Evolutionary conservation across 1,284 basidiomycete species (phyloP), one percentile per base, ranked within the genome.

Genomic region (Pseudozyma thailandica): DNA sequence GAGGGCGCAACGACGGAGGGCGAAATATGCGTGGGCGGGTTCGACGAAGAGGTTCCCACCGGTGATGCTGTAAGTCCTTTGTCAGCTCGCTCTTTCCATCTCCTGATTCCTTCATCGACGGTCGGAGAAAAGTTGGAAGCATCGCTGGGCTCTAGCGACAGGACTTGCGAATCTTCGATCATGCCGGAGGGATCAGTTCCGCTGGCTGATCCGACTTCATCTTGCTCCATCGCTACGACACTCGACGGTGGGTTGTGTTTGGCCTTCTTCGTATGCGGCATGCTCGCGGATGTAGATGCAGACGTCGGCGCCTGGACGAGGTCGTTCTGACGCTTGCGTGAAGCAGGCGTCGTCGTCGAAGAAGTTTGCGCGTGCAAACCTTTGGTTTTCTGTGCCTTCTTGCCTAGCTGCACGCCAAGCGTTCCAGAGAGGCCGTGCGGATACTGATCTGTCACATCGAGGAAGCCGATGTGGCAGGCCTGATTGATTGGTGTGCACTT

Each of bases 401-500:
- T 20, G 26, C 35, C 18, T 16, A 31, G 33, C 20, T 43, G 50
- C 1, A 48, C 30, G 10, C 56, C 61, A 23, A 71, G 57, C 8
- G 53, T 71, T 25, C 68, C 63, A 7, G 55, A 60, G 2, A 68
- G 46, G 2, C 70, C 70, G 5, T 50, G 39, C 10, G 60, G 64
- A 27, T 63, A 28, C 27, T 61, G 30, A 3, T 39, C 44, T 21
- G 70, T 47, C 8, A 50, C 35, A 33, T 72, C 70, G 31, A 72
- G 53, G 31, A 72, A 72, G 21, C 70, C 70, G n/a, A 72, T 68
- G 18, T 37, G 37, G 37, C 70, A 72, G 3, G 8, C 26, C 4
- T 30, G 7, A 27, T 45, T 49, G 20, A 60, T 28, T 2, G 70
- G 70, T 3, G 7, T 7, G 50, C 70, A 63, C n/a, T 50, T 55